Base-by-base conservation (phyloP, 2,329 filamentous ascomycete genomes). In the Colletotrichum sp. region DNA sequence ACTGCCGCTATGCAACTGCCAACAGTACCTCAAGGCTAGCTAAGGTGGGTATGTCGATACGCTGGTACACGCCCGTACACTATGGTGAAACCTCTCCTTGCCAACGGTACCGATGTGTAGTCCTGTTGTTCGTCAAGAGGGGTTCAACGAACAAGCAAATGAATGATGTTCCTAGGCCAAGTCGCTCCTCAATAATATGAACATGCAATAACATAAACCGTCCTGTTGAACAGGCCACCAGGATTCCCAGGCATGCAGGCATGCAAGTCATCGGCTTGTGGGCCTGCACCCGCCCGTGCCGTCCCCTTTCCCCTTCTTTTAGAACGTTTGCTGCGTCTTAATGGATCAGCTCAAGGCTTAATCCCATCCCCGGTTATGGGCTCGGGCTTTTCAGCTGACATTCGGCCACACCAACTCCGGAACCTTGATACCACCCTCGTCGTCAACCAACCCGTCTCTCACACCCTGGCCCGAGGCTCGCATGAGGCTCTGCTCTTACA, bases 321-420 rank as follows among this genome's bases (percentile, higher is more conserved):
- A 21, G 34, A 24, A 39, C 39, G 9, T 44, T 34, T 36, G 49
- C 30, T 62, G 72, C 55, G 62, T 68, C 62, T 30, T 32, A n/a
- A 21, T 21, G 39, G 64, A 44, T 28, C 32, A 57, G 36, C 34
- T 18, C 24, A 72, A 49, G 63, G 63, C 55, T 57, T 62, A 26
- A 71, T 28, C 68, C 52, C 32, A 66, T 67, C 26, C 62, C 68
- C 16, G 26, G 60, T 66, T 28, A n/a, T 49, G 64, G 60, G 74
- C 74, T 76, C 49, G 64, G 70, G 59, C 74, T 63, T 59, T 74
- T 65, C 59, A 65, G 44, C 71, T 34, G 65, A 76, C 34, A 65
- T 73, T 69, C 74, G 74, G 74, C 21, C 74, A 69, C 64, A 74
- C 71, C 70, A 65, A 69, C 44, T 76, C 71, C 74, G 74, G 71